These are phyloP conservation scores for Coccomyxa sp. DNA, from an alignment of 139 green algal species.

Conservation along the genomic window DNA sequence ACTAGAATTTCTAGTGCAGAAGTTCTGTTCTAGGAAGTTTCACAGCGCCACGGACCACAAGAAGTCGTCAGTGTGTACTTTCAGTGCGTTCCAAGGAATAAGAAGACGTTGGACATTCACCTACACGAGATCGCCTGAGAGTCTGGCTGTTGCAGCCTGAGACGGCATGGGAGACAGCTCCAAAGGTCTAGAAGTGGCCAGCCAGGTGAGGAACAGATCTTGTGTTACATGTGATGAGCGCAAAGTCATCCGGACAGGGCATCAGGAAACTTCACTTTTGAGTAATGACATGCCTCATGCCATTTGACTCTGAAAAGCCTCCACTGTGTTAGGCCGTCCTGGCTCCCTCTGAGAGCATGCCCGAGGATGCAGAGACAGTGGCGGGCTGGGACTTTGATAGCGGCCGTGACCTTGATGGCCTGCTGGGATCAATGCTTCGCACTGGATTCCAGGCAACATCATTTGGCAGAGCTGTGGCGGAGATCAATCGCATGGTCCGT, in stretches of 20 bases:
- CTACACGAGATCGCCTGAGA: too few species aligned
- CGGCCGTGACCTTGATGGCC: conserved; percentile 55
- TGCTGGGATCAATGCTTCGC: conserved; percentile 76
- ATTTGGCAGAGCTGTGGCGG: conserved; percentile 80
- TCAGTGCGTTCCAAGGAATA: too few species aligned
- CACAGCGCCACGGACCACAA: too few species aligned
- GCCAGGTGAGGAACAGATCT: neutral
- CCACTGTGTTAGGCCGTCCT: neutral
- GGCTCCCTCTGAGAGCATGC: neutral
- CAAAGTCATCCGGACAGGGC: neutral
- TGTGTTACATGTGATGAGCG: neutral
- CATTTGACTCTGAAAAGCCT: neutral
- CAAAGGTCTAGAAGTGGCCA: neutral
- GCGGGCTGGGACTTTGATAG: conserved; percentile 80
- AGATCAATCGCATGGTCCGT: conserved; percentile 94
- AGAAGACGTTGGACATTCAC: too few species aligned
- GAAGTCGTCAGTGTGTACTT: too few species aligned
- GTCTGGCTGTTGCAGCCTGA: neutral
- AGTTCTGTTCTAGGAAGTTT: too few species aligned
- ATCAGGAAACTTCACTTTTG: too few species aligned
- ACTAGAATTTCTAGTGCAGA: too few species aligned
- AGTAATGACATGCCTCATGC: neutral
- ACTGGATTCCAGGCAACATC: conserved; percentile 86
- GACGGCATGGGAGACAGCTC: neutral
- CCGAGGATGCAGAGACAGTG: conserved; percentile 20